phyloP scores from a whole-genome alignment of 176 grass and related monocot genomes.

The Oryza brachyantha region DNA sequence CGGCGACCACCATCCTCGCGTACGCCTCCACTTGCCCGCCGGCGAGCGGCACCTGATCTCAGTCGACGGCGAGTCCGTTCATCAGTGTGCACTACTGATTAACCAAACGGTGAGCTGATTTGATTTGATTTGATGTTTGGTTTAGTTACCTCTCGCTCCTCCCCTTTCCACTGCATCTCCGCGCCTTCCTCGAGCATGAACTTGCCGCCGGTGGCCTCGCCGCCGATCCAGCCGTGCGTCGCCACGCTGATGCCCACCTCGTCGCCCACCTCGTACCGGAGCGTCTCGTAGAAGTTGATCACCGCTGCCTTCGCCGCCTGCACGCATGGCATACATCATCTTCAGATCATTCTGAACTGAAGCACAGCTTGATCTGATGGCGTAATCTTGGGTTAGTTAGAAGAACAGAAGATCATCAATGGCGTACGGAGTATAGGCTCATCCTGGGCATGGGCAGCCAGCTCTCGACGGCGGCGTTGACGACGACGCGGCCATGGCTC shows the following conservation, averaged over 20 bases:
- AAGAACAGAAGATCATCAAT: background rate
- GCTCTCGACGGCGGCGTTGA: conserved; percentile 81
- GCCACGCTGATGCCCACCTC: conserved; percentile 70
- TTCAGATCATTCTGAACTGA: background rate
- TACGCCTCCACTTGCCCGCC: conserved; percentile 45
- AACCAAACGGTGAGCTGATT: no score
- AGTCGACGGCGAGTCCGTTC: no score
- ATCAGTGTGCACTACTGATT: no score
- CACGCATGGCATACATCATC: background rate
- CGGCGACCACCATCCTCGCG: conserved; percentile 67
- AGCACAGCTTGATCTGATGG: no score
- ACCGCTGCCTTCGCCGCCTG: conserved; percentile 86
- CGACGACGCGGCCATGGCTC: conserved; percentile 59
- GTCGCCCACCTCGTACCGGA: conserved; percentile 74
- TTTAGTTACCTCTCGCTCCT: conserved; percentile 64
- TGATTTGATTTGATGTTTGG: no score
- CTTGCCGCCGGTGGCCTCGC: conserved; percentile 46
- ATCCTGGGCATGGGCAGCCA: conserved; percentile 91
- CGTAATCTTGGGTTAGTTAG: no score
- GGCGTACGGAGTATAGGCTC: conserved; percentile 77
- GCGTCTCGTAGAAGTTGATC: conserved; percentile 84
- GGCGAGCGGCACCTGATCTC: conserved; percentile 32
- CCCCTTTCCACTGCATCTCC: conserved; percentile 58
- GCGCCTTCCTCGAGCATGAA: conserved; percentile 67
- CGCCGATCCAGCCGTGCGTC: conserved; percentile 76